A percentile compares a stretch with the other conserved stretches of the same genome.
These are phyloP conservation scores for Fonsecaea erecta DNA, from an alignment of 2,329 filamentous ascomycete species.

Conservation along the genomic window DNA sequence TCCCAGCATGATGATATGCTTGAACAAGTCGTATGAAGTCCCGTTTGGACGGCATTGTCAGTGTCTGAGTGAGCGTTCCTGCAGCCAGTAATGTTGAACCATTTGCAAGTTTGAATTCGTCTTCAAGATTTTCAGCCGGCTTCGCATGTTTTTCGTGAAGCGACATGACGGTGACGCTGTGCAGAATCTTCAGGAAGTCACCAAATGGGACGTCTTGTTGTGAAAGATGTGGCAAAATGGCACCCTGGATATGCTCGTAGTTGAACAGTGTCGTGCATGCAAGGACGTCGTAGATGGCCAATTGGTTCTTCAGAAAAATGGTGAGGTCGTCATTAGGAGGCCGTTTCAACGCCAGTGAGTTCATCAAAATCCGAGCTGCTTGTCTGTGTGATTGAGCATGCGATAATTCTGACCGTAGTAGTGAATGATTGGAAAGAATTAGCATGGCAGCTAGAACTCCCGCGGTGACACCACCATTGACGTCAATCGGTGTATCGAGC, in stretches of 20 bases:
- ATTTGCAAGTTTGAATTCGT: constrained; percentile 3
- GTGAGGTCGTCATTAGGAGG: constrained; percentile 4
- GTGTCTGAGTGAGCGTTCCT: background rate
- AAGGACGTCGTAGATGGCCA: constrained; percentile 13
- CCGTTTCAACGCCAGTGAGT: background rate
- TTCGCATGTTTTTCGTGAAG: background rate
- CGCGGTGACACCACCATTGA: background rate
- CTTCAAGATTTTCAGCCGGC: background rate
- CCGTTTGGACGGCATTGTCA: background rate
- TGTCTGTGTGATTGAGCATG: constrained; percentile 3
- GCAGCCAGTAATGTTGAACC: constrained; percentile 8
- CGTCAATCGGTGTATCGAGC: background rate
- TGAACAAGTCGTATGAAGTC: constrained; percentile 4
- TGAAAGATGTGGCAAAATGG: constrained; percentile 1
- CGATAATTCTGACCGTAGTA: background rate
- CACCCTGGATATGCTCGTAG: constrained; percentile 4
- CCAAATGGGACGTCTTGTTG: constrained; percentile 7
- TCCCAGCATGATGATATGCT: constrained; percentile 6
- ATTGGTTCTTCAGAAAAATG: constrained; percentile 9
- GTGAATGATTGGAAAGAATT: constrained; percentile 5
- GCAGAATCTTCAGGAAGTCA: background rate
- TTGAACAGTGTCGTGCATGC: constrained; percentile 16
- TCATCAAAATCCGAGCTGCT: background rate
- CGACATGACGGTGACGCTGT: background rate
- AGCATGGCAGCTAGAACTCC: constrained; percentile 1